Evolutionary conservation across 257 asterid species (phyloP), one percentile per base, ranked within the genome.

Genomic region (Gentiana dahurica): DNA sequence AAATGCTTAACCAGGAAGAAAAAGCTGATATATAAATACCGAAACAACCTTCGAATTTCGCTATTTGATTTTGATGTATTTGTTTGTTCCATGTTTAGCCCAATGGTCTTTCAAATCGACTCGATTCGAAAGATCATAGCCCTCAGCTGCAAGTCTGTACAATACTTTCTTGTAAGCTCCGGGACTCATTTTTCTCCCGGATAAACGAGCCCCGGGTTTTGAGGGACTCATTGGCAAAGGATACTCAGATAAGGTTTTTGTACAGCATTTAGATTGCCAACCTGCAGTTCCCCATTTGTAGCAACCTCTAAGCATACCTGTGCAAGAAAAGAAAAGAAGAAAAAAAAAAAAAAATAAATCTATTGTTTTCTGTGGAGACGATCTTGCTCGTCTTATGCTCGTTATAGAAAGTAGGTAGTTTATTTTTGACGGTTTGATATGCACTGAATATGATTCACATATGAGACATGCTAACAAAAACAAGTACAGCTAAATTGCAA

Each of bases 211-310:
- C 9, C 78, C 75, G 24, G 76, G 77, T 53, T 51, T 75, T 41
- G 58, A 72, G 49, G 64, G 61, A 35, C 64, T 66, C 63, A 62
- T 36, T 5, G 81, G 81, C 49, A 76, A 68, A n/a, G 81, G 76
- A 65, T 58, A 76, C 46, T 58, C 63, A 60, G 78, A 76, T 5
- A 71, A 15, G 58, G 70, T 51, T n/a, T 60, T 56, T 49, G 65
- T 76, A 62, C 76, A 76, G 62, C 76, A 76, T 1, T 67, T 59
- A 2, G 81, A 72, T 54, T 76, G 78, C 81, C 78, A 76, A 37
- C 68, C 77, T 51, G 66, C 64, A 37, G 70, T 58, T 5, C 78
- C 81, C 52, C 71, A 61, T 72, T 55, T 68, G 56, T 66, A 54
- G 66, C 81, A 76, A 10, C 34, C 57, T 67, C 68, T 66, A 47